Base-by-base conservation (phyloP, 2,329 filamentous ascomycete genomes). In the Cryphonectria naterciae region DNA sequence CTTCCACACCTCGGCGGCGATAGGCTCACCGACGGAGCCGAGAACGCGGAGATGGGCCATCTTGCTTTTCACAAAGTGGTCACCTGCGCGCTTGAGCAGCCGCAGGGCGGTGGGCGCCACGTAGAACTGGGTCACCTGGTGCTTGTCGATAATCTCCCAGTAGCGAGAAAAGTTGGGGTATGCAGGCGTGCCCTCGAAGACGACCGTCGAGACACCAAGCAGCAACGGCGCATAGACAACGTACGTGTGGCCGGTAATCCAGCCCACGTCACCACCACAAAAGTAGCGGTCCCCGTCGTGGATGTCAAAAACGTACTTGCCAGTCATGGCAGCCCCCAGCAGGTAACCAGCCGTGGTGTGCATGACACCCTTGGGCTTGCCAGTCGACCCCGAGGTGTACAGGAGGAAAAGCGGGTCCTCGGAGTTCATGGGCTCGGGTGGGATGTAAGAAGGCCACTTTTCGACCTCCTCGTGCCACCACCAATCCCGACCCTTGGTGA, bases 381-480 rank as follows among this genome's bases (percentile, higher is more conserved):
- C 96, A 11, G 96, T 99, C 1, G 95, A 98, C 56, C 96, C 96
- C 49, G 95, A 98, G 1, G 96, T 99, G 85, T 99, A 99, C 70
- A 99, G 92, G 71, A 99, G 85, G 89, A 98, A 99, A 11, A 99
- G 89, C 70, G 96, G 96, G 79, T 99, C 96, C 82, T 99, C 96
- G 0, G 96, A 93, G 85, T 89, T 93, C 88, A 99, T 92, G 75
- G 90, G 83, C 86, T 97, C 95, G 15, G 95, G 95, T 41, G 95
- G 86, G 79, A 97, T 91, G 86, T 98, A 98, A 77, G 90, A 87
- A 74, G 96, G 96, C 89, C 94, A 98, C 86, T 98, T 98, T 81
- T 97, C 93, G 69, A 95, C 91, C 87, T 98, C 95, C 85, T 98
- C 96, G 82, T 98, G 94, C 96, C 96, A 99, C 96, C 96, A 99